Base-by-base conservation (phyloP, 2,329 filamentous ascomycete species). In the Scopulariopsis brevicaulis region DNA sequence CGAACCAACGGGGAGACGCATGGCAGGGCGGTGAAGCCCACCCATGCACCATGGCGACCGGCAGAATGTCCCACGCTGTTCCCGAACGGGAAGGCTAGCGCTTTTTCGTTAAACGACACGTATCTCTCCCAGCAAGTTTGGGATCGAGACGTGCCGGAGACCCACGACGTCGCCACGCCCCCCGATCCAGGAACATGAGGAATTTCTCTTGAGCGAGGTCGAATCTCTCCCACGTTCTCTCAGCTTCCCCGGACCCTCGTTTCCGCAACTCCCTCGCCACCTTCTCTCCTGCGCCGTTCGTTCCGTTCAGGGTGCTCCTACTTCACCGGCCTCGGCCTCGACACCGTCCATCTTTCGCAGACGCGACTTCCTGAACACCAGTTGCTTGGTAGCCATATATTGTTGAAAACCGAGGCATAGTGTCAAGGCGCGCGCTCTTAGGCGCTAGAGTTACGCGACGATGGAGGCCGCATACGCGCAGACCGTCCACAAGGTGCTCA, bases 381-480 rank as follows among this genome's bases (percentile, higher is more conserved):
- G 18, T n/a, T 7, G 20, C 46, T 24, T 50, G 8, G 46, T 11
- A 20, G 22, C 20, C n/a, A 46, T 15, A 15, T 18, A 6, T 46
- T 46, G 15, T 18, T 18, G 15, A 46, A 14, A 15, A 7, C 20
- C 46, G 46, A 50, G 12, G 20, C 22, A 22, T 22, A 50, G 6
- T 18, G 11, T 46, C 40, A 46, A 15, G 40, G 20, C 46, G 46
- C 37, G 37, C 46, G 46, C 20, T 50, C 22, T 22, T 22, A 20
- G 12, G 46, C 46, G 46, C 46, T 22, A 22, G 8, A n/a, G 22
- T 50, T 50, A 22, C 40, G 46, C 20, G 46, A 50, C n/a, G 62
- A 87, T 87, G 84, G 82, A 86, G 64, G 79, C 75, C 73, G 83
- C 84, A 63, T 87, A 82, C 66, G 74, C 80, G 63, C 77, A 76